Conservation (phyloP, 2,329 filamentous ascomycete species). For the Cercospora citrullina region DNA sequence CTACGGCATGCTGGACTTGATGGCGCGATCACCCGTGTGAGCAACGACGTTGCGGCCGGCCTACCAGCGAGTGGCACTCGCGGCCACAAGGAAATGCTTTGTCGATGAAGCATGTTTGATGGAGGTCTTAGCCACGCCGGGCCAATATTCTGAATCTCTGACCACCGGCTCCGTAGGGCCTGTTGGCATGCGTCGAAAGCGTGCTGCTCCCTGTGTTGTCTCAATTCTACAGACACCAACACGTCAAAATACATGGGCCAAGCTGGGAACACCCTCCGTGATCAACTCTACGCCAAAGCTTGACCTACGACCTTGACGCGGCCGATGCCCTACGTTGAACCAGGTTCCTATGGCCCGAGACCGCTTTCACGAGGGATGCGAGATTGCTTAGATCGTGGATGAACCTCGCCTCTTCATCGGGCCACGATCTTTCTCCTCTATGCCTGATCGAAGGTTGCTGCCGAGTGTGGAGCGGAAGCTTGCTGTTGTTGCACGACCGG, state of each 20-base stretch:
- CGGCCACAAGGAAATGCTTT: not conserved
- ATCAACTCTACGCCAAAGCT: not conserved
- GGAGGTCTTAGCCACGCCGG: not conserved
- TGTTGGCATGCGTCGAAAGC: not conserved
- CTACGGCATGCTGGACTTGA: not conserved
- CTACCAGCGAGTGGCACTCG: not conserved
- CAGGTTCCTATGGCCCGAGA: not conserved
- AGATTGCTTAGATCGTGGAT: constrained; percentile 2
- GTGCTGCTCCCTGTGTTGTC: not conserved
- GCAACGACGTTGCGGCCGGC: not conserved
- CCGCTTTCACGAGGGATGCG: not conserved
- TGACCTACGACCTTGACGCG: not conserved
- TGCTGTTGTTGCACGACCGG: not conserved
- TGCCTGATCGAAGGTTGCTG: not conserved
- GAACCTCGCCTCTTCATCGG: constrained; percentile 4
- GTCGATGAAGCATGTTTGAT: not conserved
- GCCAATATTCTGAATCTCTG: not conserved
- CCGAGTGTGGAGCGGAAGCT: constrained; percentile 1
- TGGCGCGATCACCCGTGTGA: not conserved
- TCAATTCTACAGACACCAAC: constrained; percentile 2
- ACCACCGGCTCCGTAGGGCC: not conserved
- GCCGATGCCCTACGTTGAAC: not conserved
- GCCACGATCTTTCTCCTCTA: not conserved
- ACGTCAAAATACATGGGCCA: constrained; percentile 1
- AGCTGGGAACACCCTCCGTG: not conserved